Evolutionary conservation across 106 monocot genomes (phyloP).

Genomic region (Acorus gramineus): DNA sequence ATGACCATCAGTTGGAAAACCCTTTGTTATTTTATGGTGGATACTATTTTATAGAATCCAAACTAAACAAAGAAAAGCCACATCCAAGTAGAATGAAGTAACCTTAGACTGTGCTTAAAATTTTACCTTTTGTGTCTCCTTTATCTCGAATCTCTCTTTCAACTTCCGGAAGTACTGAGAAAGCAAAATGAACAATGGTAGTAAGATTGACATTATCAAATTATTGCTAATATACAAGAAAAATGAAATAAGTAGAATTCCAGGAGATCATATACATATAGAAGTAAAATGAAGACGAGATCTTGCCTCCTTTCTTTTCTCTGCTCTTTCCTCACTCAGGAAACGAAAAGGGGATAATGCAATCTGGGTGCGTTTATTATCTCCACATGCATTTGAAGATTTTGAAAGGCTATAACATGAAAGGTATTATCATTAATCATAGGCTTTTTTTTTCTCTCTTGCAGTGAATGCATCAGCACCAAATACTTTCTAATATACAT

Average conservation of each 20-base stretch:
- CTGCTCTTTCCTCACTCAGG: slow-evolving; percentile 13
- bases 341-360: slow-evolving; percentile 4
- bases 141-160: slow-evolving; percentile 5
- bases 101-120: slow-evolving; percentile 5
- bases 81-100: not conserved
- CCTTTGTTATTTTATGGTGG: too few species aligned
- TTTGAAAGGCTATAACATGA: slow-evolving; percentile 14
- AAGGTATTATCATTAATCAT: not conserved
- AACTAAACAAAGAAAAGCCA: not conserved
- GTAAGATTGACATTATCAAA: too few species aligned
- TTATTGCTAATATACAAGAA: not conserved
- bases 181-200: too few species aligned
- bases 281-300: not conserved
- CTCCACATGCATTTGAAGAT: slow-evolving; percentile 4
- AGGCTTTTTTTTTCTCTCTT: too few species aligned
- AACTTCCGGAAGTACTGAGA: slow-evolving; percentile 8
- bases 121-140: slow-evolving; percentile 3
- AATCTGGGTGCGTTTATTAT: not conserved
- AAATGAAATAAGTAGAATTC: not conserved
- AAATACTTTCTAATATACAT: too few species aligned
- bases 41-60: not conserved
- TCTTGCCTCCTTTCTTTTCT: slow-evolving; percentile 21
- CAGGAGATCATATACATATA: not conserved
- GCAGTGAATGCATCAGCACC: too few species aligned
- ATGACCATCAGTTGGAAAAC: too few species aligned